Evolutionary conservation across 129 eudicot species (phyloP), one percentile per base, ranked within the genome.

Genomic region (Ambrosia artemisiifolia): DNA sequence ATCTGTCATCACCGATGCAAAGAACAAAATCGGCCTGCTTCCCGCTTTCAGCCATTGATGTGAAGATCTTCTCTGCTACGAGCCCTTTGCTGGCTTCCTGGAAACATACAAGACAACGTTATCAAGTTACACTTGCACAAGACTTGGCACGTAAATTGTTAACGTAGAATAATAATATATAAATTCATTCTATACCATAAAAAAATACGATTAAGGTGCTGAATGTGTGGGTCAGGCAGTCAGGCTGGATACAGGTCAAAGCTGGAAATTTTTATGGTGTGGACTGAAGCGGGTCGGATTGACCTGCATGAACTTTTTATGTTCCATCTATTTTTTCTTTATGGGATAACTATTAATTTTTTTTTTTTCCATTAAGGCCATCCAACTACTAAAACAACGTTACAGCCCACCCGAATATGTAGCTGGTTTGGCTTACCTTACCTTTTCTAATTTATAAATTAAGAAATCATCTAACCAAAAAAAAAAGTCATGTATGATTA

Each of bases 41-140:
- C 51, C 93, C 96, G 6, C 73, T 83, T 67, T 81, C 85, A 34
- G 82, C 80, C 86, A 88, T 86, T 49, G 89, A 78, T 63, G 89
- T 71, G 75, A 92, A 88, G 46, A 92, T 82, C 78, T 86, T 88
- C 75, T 86, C 96, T 42, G 96, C 93, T 62, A 86, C 97, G 65
- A 78, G 67, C 30, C 97, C 97, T 88, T 92, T 92, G 74, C 86
- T 92, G 7, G 88, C 89, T 68, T 90, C 97, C 97, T 91, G 86
- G 3, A 82, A 61, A 66, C 60, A 79, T 53, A 46, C 10, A 50
- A 10, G 50, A 61, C 35, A 60, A 19, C 11, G 2, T 60, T 36
- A 44, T 54, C 72, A 65, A 24, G 56, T 42, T 57, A 40, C 34
- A 12, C 17, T 70, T 38, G 43, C 55, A 55, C 13, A 55, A 30